These are phyloP conservation scores for Graphilbum sp. DNA, from an alignment of 2,329 filamentous ascomycete species.

Conservation along the genomic window DNA sequence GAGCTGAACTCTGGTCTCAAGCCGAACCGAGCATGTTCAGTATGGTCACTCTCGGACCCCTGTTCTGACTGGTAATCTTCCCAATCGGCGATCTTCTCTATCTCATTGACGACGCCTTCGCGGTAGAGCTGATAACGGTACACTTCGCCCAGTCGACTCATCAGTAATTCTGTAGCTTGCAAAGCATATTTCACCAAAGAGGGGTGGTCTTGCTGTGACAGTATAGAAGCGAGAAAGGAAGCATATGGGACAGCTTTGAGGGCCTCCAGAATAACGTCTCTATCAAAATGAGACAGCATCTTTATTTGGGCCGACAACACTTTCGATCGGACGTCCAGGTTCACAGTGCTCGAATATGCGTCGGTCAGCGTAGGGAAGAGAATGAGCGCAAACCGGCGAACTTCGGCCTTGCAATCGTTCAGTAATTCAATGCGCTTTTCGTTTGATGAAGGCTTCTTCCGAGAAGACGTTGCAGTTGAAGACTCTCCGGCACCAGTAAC, in stretches of 20 bases:
- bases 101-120: constrained; percentile 87
- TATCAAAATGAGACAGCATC: constrained; percentile 93
- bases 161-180: constrained; percentile 75
- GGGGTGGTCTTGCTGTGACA: constrained; percentile 88
- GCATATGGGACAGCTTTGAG: constrained; percentile 82
- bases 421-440: constrained; percentile 73
- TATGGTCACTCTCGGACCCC: neutral
- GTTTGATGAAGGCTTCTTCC: constrained; percentile 40
- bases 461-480: constrained; percentile 12
- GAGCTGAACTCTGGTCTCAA: neutral
- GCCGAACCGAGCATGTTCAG: neutral
- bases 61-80: constrained; percentile 12
- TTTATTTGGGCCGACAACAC: constrained; percentile 92
- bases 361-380: constrained; percentile 90
- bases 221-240: constrained; percentile 84
- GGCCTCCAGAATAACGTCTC: constrained; percentile 67
- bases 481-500: neutral
- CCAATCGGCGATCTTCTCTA: constrained; percentile 56
- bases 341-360: constrained; percentile 94
- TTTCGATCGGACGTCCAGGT: constrained; percentile 84
- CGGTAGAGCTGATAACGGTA: constrained; percentile 96
- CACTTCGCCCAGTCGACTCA: constrained; percentile 68
- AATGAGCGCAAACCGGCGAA: constrained; percentile 84
- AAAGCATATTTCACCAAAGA: constrained; percentile 74
- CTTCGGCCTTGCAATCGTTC: constrained; percentile 66